These are phyloP conservation scores for Backusella psychrophila DNA, from an alignment of 192 early-diverging fungal species.

Conservation along the genomic window DNA sequence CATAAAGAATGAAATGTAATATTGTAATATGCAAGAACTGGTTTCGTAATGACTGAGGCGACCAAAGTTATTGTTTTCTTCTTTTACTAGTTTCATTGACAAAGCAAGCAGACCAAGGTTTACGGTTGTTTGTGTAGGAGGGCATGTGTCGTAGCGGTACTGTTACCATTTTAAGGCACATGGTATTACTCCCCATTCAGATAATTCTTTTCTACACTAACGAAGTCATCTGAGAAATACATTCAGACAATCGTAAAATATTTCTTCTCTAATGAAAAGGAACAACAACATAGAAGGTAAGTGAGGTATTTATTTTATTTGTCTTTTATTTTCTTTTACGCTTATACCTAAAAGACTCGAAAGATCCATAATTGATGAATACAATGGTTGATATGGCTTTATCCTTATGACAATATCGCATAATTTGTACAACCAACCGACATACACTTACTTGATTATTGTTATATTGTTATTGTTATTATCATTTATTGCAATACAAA, in stretches of 20 bases:
- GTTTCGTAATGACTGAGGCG: neutral
- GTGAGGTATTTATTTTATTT: neutral
- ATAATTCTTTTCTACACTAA: neutral
- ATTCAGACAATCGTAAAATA: neutral
- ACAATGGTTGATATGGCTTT: neutral
- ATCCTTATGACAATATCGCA: neutral
- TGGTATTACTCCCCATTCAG: neutral
- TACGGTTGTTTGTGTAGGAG: neutral
- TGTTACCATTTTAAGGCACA: conserved; percentile 4
- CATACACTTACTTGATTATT: neutral
- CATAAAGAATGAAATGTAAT: neutral
- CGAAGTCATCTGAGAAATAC: neutral
- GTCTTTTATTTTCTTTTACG: neutral
- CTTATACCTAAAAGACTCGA: neutral
- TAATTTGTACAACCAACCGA: neutral
- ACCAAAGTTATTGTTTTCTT: neutral
- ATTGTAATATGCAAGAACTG: neutral
- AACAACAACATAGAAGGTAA: neutral
- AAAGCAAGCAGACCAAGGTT: neutral
- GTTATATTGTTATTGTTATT: neutral
- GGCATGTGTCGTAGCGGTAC: neutral
- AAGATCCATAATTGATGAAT: neutral
- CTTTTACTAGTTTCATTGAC: neutral
- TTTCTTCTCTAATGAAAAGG: neutral
- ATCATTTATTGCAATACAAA: neutral